A percentile compares a stretch with the other conserved stretches of the same genome.
Evolutionary conservation across 2,329 filamentous ascomycete species (phyloP).

Genomic region (Talaromyces albobiverticillius): DNA sequence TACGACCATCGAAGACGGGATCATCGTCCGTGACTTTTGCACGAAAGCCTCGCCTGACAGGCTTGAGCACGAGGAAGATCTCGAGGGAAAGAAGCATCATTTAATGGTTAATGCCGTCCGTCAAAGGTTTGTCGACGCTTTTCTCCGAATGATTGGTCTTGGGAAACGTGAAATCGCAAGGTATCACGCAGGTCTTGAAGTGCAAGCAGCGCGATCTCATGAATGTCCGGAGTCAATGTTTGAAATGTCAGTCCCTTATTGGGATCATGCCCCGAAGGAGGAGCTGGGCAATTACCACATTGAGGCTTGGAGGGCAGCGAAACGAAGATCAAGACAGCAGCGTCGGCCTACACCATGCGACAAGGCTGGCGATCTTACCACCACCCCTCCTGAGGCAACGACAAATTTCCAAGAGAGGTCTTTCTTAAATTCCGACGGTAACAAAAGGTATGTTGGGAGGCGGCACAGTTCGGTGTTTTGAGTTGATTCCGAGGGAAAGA

Average conservation of each 20-base stretch:
- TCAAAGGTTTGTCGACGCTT: constrained; percentile 10
- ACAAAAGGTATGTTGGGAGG: constrained; percentile 3
- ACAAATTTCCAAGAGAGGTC: background rate
- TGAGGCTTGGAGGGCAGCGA: constrained; percentile 14
- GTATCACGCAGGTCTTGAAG: constrained; percentile 18
- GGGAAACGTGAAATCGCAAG: constrained; percentile 15
- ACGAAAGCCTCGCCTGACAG: constrained; percentile 12
- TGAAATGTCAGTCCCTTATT: constrained; percentile 15
- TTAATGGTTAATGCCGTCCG: constrained; percentile 13
- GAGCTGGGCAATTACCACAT: constrained; percentile 16
- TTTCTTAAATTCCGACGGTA: background rate
- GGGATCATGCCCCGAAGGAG: constrained; percentile 16
- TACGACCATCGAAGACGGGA: constrained; percentile 17
- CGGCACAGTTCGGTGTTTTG: constrained; percentile 7
- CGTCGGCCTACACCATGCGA: background rate
- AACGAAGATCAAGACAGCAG: constrained; percentile 3
- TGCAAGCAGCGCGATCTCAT: constrained; percentile 15
- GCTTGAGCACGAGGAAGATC: constrained; percentile 1
- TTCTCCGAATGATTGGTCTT: constrained; percentile 11
- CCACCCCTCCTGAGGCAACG: background rate
- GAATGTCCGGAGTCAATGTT: constrained; percentile 16
- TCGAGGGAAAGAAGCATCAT: constrained; percentile 1
- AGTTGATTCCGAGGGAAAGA: background rate
- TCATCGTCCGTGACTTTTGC: constrained; percentile 22
- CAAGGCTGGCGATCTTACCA: background rate